Conservation (phyloP, 768 basidiomycete genomes). For the Hypholoma fasciculare region DNA sequence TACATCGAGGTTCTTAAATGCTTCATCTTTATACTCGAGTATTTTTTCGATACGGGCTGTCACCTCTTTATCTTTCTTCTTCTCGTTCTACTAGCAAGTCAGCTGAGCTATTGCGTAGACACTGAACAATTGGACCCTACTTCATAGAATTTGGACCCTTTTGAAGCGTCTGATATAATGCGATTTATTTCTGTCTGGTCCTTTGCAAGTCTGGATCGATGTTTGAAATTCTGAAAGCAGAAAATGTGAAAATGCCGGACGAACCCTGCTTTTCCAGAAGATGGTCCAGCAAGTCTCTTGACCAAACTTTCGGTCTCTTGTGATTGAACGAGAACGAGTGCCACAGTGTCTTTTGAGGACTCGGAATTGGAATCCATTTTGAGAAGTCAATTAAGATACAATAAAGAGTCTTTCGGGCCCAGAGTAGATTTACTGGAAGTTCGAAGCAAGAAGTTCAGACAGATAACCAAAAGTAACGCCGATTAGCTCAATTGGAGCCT, state of each 20-base stretch:
- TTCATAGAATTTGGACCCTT: constrained; percentile 92
- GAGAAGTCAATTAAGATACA: neutral
- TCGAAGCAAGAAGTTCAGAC: no score
- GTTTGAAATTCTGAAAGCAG: neutral
- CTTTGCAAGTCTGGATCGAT: constrained; percentile 58
- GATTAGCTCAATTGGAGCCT: no score
- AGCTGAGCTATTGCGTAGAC: neutral
- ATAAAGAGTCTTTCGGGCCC: no score
- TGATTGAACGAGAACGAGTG: constrained; percentile 33
- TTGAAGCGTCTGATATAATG: constrained; percentile 87
- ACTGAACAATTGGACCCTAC: constrained; percentile 32
- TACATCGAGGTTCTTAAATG: constrained; percentile 54
- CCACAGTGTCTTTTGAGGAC: neutral
- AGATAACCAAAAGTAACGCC: no score
- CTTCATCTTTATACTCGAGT: constrained; percentile 62
- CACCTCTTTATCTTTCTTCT: constrained; percentile 83
- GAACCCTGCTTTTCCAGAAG: constrained; percentile 87
- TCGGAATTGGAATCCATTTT: constrained; percentile 2
- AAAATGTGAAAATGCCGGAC: constrained; percentile 20
- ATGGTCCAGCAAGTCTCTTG: constrained; percentile 83
- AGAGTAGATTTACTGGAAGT: no score
- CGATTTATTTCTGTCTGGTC: constrained; percentile 86
- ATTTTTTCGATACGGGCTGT: constrained; percentile 75
- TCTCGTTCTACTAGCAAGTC: constrained; percentile 68
- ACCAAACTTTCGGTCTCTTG: constrained; percentile 72